phyloP scores from a whole-genome alignment of 306 rosid species.

The Fragaria vesca region DNA sequence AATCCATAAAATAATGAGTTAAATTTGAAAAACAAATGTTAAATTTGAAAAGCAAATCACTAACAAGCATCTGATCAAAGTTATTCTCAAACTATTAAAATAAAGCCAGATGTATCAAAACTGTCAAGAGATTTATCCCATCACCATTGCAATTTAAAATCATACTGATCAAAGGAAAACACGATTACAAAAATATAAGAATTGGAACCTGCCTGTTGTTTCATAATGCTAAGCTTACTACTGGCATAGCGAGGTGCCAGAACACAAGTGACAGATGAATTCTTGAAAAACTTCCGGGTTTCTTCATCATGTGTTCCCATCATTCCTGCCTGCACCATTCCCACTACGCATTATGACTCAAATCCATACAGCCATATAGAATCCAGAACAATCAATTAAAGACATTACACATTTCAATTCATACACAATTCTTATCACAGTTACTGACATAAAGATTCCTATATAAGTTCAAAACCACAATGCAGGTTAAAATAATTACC shows the following conservation, averaged over 20 bases:
- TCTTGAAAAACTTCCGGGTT: constrained; percentile 75
- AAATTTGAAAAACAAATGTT: constrained; percentile 9
- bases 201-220: constrained; percentile 61
- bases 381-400: neutral
- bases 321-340: constrained; percentile 64
- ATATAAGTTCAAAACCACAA: neutral
- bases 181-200: neutral
- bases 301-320: constrained; percentile 97
- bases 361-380: neutral
- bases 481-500: constrained; percentile 38
- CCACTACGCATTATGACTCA: constrained; percentile 16
- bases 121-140: no score
- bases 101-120: no score
- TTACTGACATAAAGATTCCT: neutral
- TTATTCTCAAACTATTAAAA: neutral
- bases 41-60: constrained; percentile 13
- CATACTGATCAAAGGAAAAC: neutral
- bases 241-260: constrained; percentile 82
- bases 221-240: constrained; percentile 65
- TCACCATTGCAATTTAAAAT: neutral
- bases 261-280: constrained; percentile 88
- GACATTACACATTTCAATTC: neutral
- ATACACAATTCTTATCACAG: neutral
- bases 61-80: no score
- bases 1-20: constrained; percentile 19